These are phyloP conservation scores for Furcasterigmium furcatum DNA, from an alignment of 2,329 filamentous ascomycete species.

Conservation along the genomic window DNA sequence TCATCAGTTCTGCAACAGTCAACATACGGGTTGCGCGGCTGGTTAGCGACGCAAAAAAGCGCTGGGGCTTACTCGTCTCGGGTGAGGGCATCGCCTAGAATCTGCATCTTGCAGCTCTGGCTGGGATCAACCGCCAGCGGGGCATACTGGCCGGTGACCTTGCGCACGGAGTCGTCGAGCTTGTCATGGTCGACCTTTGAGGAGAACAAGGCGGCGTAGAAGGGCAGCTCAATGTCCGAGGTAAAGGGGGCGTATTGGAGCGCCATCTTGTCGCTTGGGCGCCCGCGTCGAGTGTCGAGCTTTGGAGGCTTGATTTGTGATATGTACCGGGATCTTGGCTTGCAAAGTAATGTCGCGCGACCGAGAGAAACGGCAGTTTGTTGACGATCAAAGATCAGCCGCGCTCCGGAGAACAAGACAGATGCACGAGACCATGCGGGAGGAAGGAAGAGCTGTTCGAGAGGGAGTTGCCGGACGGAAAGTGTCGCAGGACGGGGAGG, in stretches of 20 bases:
- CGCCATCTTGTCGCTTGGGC: slow-evolving; percentile 11
- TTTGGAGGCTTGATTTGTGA: too few relatives aligned
- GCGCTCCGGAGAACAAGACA: too few relatives aligned
- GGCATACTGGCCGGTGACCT: slow-evolving; percentile 85
- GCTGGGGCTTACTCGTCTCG: slow-evolving; percentile 67
- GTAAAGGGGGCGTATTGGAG: slow-evolving; percentile 81
- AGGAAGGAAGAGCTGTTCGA: too few relatives aligned
- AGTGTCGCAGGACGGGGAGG: too few relatives aligned
- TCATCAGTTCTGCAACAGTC: slow-evolving; percentile 21
- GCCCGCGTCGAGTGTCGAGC: not conserved
- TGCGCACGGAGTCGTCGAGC: slow-evolving; percentile 88
- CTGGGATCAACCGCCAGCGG: slow-evolving; percentile 71
- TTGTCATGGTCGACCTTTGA: slow-evolving; percentile 97
- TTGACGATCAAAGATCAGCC: not conserved
- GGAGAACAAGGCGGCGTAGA: slow-evolving; percentile 88
- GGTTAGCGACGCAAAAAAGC: slow-evolving; percentile 2
- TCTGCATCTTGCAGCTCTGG: slow-evolving; percentile 83
- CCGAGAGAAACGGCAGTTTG: not conserved
- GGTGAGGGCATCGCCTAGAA: slow-evolving; percentile 81
- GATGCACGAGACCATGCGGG: too few relatives aligned
- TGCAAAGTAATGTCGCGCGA: not conserved
- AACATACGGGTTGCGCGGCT: slow-evolving; percentile 7
- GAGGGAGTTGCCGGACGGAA: too few relatives aligned
- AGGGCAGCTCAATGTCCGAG: slow-evolving; percentile 92
- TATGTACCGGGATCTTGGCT: not conserved